Base-by-base conservation (phyloP, 768 basidiomycete species). In the Pleurotus salmoneostramineus region DNA sequence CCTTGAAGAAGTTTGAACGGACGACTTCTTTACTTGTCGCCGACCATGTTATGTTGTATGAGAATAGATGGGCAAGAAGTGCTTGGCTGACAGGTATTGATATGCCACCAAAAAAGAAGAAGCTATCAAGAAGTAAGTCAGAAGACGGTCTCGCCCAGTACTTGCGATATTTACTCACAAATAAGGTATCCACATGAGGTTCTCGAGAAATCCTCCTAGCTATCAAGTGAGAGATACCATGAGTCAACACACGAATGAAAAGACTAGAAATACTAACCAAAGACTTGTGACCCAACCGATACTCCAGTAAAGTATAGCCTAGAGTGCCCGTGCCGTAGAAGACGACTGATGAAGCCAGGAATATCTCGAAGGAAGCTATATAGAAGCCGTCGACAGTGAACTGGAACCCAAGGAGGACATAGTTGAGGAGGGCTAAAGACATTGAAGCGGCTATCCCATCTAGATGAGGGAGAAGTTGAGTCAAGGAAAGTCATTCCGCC, bases 1-100 rank as follows among this genome's bases (percentile, higher is more conserved):
- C 93, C 65, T 89, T 86, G 78, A 92, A 93, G 74, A 95, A 94
- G 69, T 94, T 94, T 2, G 88, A 90, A 33, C 85, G 80, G 68
- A 93, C 81, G 27, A 95, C 90, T 65, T 92, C 91, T 72, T 95
- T 95, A 71, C 80, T 72, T 32, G 80, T 83, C 15, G 81, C 80
- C 5, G 78, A 77, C 82, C 81, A 83, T 34, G 76, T 74, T 33
- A 83, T 83, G 60, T 83, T 77, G 68, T 80, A 79, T 44, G 80
- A 82, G 63, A 82, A 80, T 58, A 82, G 71, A 59, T 89, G 85
- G 3, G 87, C 85, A 45, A 88, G 77, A 56, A 89, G 79, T 6
- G 88, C 83, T 72, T 83, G 85, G 42, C 77, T 78, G 57, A 91
- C 69, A 3, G 87, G 90, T 64, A 90, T 85, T 10, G 83, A 81